Evolutionary conservation across 768 basidiomycete species (phyloP), one percentile per base, ranked within the genome.

Genomic region (Wakefieldia striispora): DNA sequence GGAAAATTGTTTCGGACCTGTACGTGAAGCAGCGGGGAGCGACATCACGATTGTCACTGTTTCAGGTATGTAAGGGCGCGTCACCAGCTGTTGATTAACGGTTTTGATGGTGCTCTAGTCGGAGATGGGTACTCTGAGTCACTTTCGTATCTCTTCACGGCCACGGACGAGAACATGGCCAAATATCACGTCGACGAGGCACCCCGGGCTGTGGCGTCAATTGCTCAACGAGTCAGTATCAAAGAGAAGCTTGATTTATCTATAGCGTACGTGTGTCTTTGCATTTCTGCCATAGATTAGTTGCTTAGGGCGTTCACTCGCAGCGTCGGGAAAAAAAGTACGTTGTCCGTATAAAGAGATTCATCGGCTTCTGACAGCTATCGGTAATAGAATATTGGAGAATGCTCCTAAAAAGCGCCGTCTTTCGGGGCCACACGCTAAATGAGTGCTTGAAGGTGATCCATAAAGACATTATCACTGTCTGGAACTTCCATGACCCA

Each of bases 201-300:
- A 3, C 51, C 56, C 1, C 51, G 43, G n/a, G 11, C 38, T 17
- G 9, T 46, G n/a, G 56, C 56, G 9, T n/a, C 41, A 17, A 58
- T 59, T 12, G 56, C 56, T 23, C 56, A 57, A 16, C 56, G 56
- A 9, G 34, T 57, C 24, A 54, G 51, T 4, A 46, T 58, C 23
- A 57, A 58, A 43, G 34, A 54, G 11, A 57, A 57, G n/a, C 39
- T 57, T 3, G 56, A 58, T 6, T n/a, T 26, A 40, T 57, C 56
- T 1, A 49, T 57, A 29, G 13, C 40, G 56, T 54, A 54, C 7
- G 50, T 41, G 3, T 4, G 8, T 4, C 21, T 34, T 36, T n/a
- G 7, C n/a, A 7, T 33, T 16, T 6, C 27, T 27, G 27, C 9
- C 27, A 11, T 27, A 27, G 11, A 8, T 13, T 20, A 16, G 36